Percentiles rank a stretch among this genome's conserved stretches.
phyloP scores from a whole-genome alignment of 1,284 basidiomycete genomes.

The Papiliotrema terrestris region DNA sequence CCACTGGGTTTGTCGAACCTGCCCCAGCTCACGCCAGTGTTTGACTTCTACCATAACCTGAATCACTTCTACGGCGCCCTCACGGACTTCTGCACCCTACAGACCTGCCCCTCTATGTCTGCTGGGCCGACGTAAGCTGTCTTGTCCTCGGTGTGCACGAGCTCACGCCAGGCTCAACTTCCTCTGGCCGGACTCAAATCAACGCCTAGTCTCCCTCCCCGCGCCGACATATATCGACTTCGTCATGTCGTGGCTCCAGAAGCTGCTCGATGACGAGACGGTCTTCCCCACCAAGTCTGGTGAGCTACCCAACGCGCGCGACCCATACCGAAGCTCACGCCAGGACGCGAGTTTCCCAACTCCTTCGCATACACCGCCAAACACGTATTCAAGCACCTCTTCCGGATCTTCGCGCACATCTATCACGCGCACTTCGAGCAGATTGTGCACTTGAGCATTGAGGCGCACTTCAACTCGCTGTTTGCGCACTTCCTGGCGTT shows the following conservation, averaged over 20 bases:
- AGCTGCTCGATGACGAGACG: constrained; percentile 84
- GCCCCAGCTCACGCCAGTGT: constrained; percentile 57
- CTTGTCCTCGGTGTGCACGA: background rate
- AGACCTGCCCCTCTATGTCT: constrained; percentile 88
- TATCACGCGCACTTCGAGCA: constrained; percentile 93
- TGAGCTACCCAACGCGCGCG: constrained; percentile 42
- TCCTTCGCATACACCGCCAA: constrained; percentile 89
- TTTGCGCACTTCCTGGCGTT: constrained; percentile 97
- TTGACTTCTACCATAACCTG: constrained; percentile 93
- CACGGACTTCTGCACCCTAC: constrained; percentile 87
- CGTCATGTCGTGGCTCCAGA: constrained; percentile 98
- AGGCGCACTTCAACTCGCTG: constrained; percentile 96
- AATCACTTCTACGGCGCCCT: constrained; percentile 97
- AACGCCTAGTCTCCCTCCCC: constrained; percentile 87
- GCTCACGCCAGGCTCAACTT: constrained; percentile 73
- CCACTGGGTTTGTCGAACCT: background rate
- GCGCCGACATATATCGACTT: constrained; percentile 98
- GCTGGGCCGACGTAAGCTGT: constrained; percentile 75
- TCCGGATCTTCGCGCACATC: constrained; percentile 95
- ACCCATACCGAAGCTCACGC: background rate
- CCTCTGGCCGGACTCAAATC: constrained; percentile 95
- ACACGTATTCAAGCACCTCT: constrained; percentile 93
- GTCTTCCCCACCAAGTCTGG: constrained; percentile 95
- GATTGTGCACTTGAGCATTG: constrained; percentile 85
- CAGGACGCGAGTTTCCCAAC: constrained; percentile 85